Evolutionary conservation across 805 yeast species (phyloP).

Genomic region (Grigorovia transvaalensis): DNA sequence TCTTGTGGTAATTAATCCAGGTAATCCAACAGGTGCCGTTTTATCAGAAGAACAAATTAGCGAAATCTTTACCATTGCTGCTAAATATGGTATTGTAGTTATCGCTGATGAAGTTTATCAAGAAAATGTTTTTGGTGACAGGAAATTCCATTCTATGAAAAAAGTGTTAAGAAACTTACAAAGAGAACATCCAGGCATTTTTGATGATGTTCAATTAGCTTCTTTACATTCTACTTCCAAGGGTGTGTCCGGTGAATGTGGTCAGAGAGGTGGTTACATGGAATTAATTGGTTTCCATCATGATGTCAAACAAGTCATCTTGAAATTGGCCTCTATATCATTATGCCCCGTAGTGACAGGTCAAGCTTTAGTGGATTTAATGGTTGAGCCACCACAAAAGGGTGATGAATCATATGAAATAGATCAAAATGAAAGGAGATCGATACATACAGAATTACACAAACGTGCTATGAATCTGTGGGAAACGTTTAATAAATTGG

Average conservation of each 20-base stretch:
- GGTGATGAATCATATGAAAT: constrained; percentile 68
- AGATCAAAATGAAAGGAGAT: constrained; percentile 51
- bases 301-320: constrained; percentile 58
- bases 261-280: constrained; percentile 99
- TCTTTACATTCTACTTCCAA: constrained; percentile 96
- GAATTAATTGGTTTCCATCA: constrained; percentile 74
- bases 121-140: constrained; percentile 72
- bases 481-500: constrained; percentile 63
- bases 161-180: constrained; percentile 63
- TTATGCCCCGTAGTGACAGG: constrained; percentile 93
- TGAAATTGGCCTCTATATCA: constrained; percentile 83
- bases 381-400: constrained; percentile 80
- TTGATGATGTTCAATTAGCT: constrained; percentile 71
- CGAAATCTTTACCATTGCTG: constrained; percentile 68
- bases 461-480: constrained; percentile 55
- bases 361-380: constrained; percentile 83
- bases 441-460: constrained; percentile 53
- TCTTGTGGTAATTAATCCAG: constrained; percentile 91
- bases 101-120: constrained; percentile 98
- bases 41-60: constrained; percentile 55
- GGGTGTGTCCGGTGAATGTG: constrained; percentile 98
- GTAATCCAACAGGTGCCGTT: constrained; percentile 95
- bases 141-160: constrained; percentile 71
- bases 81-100: constrained; percentile 71
- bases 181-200: constrained; percentile 42